A percentile compares a stretch with the other conserved stretches of the same genome.
Evolutionary conservation across 2,329 filamentous ascomycete genomes (phyloP).

Genomic region (Cladosporium sp.): DNA sequence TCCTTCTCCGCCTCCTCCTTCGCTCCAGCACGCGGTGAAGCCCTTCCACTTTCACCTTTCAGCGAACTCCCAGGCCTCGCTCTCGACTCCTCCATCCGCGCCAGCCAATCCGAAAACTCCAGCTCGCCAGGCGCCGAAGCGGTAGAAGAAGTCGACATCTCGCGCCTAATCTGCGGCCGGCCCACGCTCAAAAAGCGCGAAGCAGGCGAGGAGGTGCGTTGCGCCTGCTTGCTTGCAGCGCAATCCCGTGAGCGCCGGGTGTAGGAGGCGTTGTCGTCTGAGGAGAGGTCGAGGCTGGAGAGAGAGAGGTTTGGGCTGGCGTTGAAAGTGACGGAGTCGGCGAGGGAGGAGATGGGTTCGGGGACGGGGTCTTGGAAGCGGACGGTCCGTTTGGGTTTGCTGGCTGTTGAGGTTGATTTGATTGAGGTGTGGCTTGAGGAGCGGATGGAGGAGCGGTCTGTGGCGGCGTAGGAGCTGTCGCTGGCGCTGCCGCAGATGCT

Average conservation of each 20-base stretch:
- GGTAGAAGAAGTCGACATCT: not conserved
- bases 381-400: slow-evolving; percentile 9
- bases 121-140: slow-evolving; percentile 7
- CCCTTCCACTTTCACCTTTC: not conserved
- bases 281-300: slow-evolving; percentile 1
- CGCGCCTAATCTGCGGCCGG: not conserved
- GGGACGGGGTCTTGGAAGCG: slow-evolving; percentile 9
- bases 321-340: not conserved
- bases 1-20: not conserved
- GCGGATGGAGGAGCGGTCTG: slow-evolving; percentile 6
- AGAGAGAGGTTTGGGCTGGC: not conserved
- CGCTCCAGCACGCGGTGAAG: not conserved
- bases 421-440: slow-evolving; percentile 6
- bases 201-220: not conserved
- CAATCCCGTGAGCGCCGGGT: slow-evolving; percentile 1
- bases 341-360: not conserved
- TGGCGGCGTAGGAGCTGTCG: slow-evolving; percentile 7
- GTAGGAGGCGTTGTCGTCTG: not conserved
- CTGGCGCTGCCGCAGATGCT: slow-evolving; percentile 12
- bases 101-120: slow-evolving; percentile 5
- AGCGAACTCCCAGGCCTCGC: not conserved
- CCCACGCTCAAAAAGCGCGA: not conserved
- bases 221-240: not conserved
- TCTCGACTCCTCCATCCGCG: slow-evolving; percentile 5
- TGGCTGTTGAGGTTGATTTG: not conserved